Percentiles rank a stretch among this genome's conserved stretches.
Evolutionary conservation across 2,329 filamentous ascomycete species (phyloP).

Genomic region (Penicillium sp.): DNA sequence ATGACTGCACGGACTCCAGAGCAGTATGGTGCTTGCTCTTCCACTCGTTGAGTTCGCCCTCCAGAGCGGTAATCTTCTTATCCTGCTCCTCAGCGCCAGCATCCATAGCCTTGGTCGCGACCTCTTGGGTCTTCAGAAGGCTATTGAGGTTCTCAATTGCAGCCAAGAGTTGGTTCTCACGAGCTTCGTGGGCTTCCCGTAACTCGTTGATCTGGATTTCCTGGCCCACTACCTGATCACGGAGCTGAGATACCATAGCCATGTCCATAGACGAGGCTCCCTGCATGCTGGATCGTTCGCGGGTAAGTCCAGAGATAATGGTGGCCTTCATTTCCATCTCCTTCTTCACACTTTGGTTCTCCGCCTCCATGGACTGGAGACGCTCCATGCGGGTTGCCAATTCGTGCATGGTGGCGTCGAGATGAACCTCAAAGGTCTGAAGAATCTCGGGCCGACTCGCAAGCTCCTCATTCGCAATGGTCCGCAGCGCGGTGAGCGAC

Average conservation of each 20-base stretch:
- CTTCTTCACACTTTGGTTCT: slow-evolving; percentile 78
- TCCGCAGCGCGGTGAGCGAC: slow-evolving; percentile 84
- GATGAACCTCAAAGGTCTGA: slow-evolving; percentile 88
- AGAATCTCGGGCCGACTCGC: slow-evolving; percentile 77
- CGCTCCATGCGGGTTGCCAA: slow-evolving; percentile 82
- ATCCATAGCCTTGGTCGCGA: slow-evolving; percentile 35
- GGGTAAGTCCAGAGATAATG: slow-evolving; percentile 89
- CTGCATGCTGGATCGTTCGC: slow-evolving; percentile 88
- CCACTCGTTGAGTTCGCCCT: slow-evolving; percentile 71
- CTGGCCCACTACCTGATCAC: slow-evolving; percentile 82
- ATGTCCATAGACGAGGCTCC: slow-evolving; percentile 80
- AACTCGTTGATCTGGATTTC: slow-evolving; percentile 75
- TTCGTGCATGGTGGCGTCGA: slow-evolving; percentile 91
- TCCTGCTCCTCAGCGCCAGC: slow-evolving; percentile 47
- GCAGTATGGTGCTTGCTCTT: slow-evolving; percentile 71
- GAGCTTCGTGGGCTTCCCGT: slow-evolving; percentile 67
- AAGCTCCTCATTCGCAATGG: slow-evolving; percentile 83
- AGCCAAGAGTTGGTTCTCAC: slow-evolving; percentile 70
- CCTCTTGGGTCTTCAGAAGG: slow-evolving; percentile 46
- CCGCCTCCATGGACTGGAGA: slow-evolving; percentile 83
- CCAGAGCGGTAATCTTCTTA: slow-evolving; percentile 62
- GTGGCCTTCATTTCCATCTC: slow-evolving; percentile 97
- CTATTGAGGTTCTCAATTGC: slow-evolving; percentile 69
- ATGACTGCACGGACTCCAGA: slow-evolving; percentile 67
- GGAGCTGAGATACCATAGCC: slow-evolving; percentile 80